A percentile compares a stretch with the other conserved stretches of the same genome.
These are phyloP conservation scores for Clavispora santaluciae DNA, from an alignment of 805 yeast species.

Conservation along the genomic window DNA sequence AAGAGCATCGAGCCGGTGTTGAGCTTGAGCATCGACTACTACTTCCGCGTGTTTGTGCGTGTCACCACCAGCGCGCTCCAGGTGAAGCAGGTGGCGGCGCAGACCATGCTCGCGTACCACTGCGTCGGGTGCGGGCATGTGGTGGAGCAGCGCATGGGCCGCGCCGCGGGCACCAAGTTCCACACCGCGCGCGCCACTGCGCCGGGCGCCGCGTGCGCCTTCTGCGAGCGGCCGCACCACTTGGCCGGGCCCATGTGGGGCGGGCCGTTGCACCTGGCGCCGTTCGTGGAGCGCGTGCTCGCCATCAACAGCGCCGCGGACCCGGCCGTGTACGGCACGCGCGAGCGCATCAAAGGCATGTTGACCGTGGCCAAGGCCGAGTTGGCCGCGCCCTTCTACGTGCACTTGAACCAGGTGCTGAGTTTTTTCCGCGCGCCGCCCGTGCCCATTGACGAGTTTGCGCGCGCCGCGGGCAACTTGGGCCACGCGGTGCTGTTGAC, in stretches of 20 bases:
- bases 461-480: constrained; percentile 77
- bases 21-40: constrained; percentile 85
- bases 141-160: constrained; percentile 71
- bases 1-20: constrained; percentile 82
- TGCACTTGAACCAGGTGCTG: constrained; percentile 72
- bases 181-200: constrained; percentile 51
- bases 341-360: constrained; percentile 88
- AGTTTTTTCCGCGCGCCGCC: constrained; percentile 77
- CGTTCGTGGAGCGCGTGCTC: constrained; percentile 62
- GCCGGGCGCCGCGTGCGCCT: constrained; percentile 58
- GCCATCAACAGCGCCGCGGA: constrained; percentile 48
- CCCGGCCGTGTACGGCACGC: constrained; percentile 65
- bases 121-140: constrained; percentile 86
- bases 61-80: constrained; percentile 73
- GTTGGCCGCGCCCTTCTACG: constrained; percentile 66
- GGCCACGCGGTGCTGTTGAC: constrained; percentile 83
- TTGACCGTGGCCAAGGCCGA: constrained; percentile 76
- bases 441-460: constrained; percentile 67
- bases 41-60: constrained; percentile 78
- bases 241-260: constrained; percentile 98
- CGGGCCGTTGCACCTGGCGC: constrained; percentile 65
- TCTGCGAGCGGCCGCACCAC: constrained; percentile 67
- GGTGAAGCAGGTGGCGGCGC: constrained; percentile 75
- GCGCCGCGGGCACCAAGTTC: constrained; percentile 46
- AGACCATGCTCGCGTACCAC: constrained; percentile 71